Conservation (phyloP, 768 basidiomycete species). For the Hydnomerulius pinastri region DNA sequence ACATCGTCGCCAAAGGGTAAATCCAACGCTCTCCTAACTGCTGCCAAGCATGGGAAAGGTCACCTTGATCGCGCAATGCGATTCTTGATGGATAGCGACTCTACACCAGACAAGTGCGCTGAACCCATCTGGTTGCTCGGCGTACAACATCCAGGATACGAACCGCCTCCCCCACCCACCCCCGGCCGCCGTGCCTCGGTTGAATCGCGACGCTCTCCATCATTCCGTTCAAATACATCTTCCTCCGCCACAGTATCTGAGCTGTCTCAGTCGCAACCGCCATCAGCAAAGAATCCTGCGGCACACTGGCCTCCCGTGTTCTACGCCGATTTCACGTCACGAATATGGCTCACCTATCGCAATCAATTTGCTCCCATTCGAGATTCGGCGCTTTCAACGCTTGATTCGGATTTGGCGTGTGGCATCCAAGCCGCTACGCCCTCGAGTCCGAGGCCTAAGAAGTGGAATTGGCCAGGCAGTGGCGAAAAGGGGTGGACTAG, state of each 20-base stretch:
- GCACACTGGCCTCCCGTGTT: slow-evolving; percentile 78
- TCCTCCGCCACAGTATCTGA: slow-evolving; percentile 38
- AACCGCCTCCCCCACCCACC: slow-evolving; percentile 36
- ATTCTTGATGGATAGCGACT: slow-evolving; percentile 89
- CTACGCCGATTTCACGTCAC: slow-evolving; percentile 85
- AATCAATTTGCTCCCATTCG: slow-evolving; percentile 82
- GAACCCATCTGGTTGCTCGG: slow-evolving; percentile 92
- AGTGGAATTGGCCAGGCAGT: slow-evolving; percentile 64
- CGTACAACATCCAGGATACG: slow-evolving; percentile 77
- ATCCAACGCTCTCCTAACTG: slow-evolving; percentile 57
- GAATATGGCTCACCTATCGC: slow-evolving; percentile 92
- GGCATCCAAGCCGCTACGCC: slow-evolving; percentile 36
- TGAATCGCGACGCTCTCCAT: slow-evolving; percentile 43
- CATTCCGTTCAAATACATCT: slow-evolving; percentile 47
- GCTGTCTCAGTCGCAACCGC: slow-evolving; percentile 39
- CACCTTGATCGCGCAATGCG: slow-evolving; percentile 83
- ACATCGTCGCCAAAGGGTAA: slow-evolving; percentile 44
- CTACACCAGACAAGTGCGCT: slow-evolving; percentile 76
- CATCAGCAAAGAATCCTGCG: slow-evolving; percentile 32
- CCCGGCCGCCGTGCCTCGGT: slow-evolving; percentile 40
- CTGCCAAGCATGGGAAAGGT: slow-evolving; percentile 73
- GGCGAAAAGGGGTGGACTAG: slow-evolving; percentile 82
- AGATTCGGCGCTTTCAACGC: slow-evolving; percentile 51
- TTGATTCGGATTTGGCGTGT: slow-evolving; percentile 38
- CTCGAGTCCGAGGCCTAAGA: slow-evolving; percentile 46